phyloP scores from a whole-genome alignment of 2,329 filamentous ascomycete species.

The Aspergillus sp. region DNA sequence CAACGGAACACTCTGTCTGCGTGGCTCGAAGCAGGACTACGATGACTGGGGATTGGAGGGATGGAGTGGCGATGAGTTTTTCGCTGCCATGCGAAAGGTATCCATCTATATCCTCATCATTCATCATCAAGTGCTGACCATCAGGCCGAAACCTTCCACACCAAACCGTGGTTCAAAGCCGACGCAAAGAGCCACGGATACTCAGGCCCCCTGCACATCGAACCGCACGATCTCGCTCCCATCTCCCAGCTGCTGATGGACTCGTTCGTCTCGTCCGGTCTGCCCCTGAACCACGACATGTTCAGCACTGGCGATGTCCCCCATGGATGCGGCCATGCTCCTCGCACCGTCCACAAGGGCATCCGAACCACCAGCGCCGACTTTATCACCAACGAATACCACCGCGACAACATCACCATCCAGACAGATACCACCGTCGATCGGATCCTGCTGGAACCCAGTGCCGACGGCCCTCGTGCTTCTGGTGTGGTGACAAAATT shows the following conservation, averaged over 20 bases:
- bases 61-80: conserved; percentile 56
- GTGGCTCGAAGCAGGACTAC: conserved; percentile 41
- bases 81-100: conserved; percentile 53
- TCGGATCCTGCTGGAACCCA: conserved; percentile 45
- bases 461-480: conserved; percentile 35
- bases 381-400: conserved; percentile 44
- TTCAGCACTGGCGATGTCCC: conserved; percentile 51
- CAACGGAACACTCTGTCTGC: conserved; percentile 42
- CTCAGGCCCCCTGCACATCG: conserved; percentile 50
- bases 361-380: conserved; percentile 51
- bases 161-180: conserved; percentile 54
- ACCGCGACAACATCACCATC: conserved; percentile 45
- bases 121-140: neutral
- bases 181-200: conserved; percentile 46
- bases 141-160: conserved; percentile 53
- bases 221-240: conserved; percentile 55
- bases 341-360: conserved; percentile 50
- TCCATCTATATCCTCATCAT: neutral
- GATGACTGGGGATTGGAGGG: conserved; percentile 53
- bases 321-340: conserved; percentile 53
- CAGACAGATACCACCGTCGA: conserved; percentile 48
- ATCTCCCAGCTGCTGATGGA: conserved; percentile 54
- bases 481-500: conserved; percentile 24
- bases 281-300: conserved; percentile 56
- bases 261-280: conserved; percentile 51